Percentiles rank a stretch among this genome's conserved stretches.
Evolutionary conservation across 2,329 filamentous ascomycete genomes (phyloP).

Genomic region (Ascochyta koolunga): DNA sequence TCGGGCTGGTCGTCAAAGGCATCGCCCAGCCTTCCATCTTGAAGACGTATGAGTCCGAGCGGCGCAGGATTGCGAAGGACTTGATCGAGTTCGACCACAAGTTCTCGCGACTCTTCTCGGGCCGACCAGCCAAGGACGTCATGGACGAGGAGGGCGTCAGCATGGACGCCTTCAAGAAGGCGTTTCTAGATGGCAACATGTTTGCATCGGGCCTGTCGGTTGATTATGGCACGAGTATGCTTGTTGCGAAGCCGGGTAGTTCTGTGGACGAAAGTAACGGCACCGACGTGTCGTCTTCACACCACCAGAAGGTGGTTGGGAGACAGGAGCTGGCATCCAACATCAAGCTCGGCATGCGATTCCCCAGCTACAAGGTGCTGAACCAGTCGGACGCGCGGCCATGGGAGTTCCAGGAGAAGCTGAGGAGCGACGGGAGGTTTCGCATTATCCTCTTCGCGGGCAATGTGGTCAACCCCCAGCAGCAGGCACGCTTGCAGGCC

Average conservation of each 20-base stretch:
- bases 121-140: constrained; percentile 61
- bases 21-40: constrained; percentile 51
- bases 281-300: constrained; percentile 46
- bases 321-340: constrained; percentile 54
- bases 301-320: constrained; percentile 22
- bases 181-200: constrained; percentile 63
- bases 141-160: constrained; percentile 66
- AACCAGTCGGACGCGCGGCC: constrained; percentile 63
- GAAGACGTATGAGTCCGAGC: constrained; percentile 60
- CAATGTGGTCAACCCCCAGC: constrained; percentile 54
- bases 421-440: constrained; percentile 65
- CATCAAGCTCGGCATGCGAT: constrained; percentile 61
- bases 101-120: constrained; percentile 56
- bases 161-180: constrained; percentile 67
- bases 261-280: constrained; percentile 55
- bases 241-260: constrained; percentile 60
- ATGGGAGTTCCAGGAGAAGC: constrained; percentile 64
- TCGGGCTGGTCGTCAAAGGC: constrained; percentile 57
- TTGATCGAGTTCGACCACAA: constrained; percentile 64
- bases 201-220: constrained; percentile 66
- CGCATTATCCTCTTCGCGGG: constrained; percentile 68
- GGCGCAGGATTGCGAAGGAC: constrained; percentile 66
- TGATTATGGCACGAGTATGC: constrained; percentile 62
- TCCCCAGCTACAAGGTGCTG: constrained; percentile 64
- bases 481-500: constrained; percentile 53